Evolutionary conservation across 331 rosid genomes (phyloP).

Genomic region (Pyracantha coccinea): DNA sequence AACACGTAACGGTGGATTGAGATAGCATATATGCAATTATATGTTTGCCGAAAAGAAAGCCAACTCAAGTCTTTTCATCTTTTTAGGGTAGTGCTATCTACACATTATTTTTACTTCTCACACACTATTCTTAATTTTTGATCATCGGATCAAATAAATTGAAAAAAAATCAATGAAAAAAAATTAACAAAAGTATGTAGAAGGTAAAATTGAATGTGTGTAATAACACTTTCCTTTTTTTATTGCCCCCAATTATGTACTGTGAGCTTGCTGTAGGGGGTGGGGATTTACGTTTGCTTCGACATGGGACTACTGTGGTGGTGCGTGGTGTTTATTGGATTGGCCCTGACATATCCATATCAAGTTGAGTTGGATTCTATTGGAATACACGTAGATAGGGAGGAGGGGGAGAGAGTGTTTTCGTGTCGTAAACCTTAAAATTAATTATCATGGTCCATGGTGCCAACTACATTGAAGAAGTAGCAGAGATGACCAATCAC

Average conservation of each 20-base stretch:
- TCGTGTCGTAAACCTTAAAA: no score
- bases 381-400: not conserved
- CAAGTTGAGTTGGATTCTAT: not conserved
- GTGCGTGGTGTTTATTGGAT: not conserved
- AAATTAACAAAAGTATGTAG: no score
- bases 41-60: not conserved
- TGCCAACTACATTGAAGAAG: no score
- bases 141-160: no score
- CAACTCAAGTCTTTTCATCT: not conserved
- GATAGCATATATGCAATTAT: not conserved
- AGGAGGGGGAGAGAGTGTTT: no score
- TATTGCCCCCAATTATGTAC: not conserved
- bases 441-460: no score
- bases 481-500: no score
- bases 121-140: no score
- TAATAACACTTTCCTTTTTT: not conserved
- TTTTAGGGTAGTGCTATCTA: no score
- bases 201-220: no score
- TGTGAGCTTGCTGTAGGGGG: not conserved
- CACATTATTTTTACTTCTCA: no score
- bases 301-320: not conserved
- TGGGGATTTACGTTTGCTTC: not conserved
- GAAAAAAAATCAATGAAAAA: no score
- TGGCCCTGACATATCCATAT: not conserved
- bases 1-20: not conserved